Conservation (phyloP, 1,139 yeast species). For the Magnusiomyces tetraspermus region DNA sequence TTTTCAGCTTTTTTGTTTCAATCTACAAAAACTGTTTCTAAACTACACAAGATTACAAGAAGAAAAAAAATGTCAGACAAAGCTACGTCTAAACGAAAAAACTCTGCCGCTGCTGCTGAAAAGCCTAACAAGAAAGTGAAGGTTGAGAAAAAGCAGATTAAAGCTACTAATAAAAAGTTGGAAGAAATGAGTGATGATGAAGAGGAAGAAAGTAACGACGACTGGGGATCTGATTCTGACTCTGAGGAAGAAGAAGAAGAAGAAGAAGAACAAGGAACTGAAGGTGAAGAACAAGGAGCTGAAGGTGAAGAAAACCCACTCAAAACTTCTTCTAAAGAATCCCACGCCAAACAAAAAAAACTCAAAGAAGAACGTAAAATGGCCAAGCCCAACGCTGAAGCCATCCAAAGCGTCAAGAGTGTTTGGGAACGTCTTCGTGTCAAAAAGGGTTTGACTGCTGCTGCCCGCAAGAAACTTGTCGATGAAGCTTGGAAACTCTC, state of each 20-base stretch:
- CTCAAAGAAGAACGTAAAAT: constrained; percentile 73
- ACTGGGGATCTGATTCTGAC: constrained; percentile 28
- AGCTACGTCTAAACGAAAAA: background rate
- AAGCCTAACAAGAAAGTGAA: background rate
- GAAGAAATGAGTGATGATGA: background rate
- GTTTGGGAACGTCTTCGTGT: constrained; percentile 91
- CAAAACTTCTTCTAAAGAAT: constrained; percentile 44
- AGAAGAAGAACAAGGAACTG: constrained; percentile 27
- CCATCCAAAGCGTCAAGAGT: constrained; percentile 75
- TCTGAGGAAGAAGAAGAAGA: constrained; percentile 23
- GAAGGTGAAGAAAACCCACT: constrained; percentile 17
- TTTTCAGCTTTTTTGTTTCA: too few relatives aligned
- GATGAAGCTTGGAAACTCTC: constrained; percentile 80
- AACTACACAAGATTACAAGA: background rate
- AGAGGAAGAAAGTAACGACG: constrained; percentile 12
- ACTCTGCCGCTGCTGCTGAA: background rate
- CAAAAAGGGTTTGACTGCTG: constrained; percentile 69
- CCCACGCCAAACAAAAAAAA: constrained; percentile 77
- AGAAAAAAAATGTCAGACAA: background rate
- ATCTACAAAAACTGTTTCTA: too few relatives aligned
- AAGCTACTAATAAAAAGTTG: background rate
- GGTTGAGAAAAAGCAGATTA: background rate
- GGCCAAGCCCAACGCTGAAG: constrained; percentile 74
- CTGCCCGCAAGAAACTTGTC: constrained; percentile 66
- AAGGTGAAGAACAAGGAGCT: constrained; percentile 22